Base-by-base conservation (phyloP, 805 yeast species). In the Metschnikowia santaceciliae region DNA sequence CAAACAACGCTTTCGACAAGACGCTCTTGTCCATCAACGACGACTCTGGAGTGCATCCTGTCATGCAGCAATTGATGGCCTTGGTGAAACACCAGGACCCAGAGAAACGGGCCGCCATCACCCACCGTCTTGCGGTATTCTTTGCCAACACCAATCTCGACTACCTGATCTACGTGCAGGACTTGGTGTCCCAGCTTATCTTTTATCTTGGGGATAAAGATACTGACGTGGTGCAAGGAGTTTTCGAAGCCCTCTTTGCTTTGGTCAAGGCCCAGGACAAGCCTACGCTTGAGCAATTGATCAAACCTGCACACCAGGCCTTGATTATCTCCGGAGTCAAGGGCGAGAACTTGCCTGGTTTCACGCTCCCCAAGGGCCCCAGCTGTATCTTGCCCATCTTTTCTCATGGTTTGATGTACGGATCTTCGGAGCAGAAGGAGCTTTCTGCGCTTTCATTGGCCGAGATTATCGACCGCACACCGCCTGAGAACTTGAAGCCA, bases 321-420 rank as follows among this genome's bases (percentile, higher is more conserved):
- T 74, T 94, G 60, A 75, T 75, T 32, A 66, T 82, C 50, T 79
- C 90, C 17, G 89, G 90, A 23, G 75, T 75, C 20, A 73, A 74
- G 35, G 86, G 83, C 1, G 77, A 78, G 61, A 90, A 87, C 32
- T 68, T 91, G 47, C 81, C 84, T 33, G 97, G 90, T 0, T 88
- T 91, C 67, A 64, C 80, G 54, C 61, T 82, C 71, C 83, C 95
- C 68, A 83, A 83, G 66, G 95, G 98, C 46, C 96, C 97, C 53
- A 83, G 80, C 63, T 86, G 96, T 70, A 70, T 94, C 37, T 76
- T 94, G 59, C 99, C 99, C 30, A 81, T 95, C 48, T 94, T 94
- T 74, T 73, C 90, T 58, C 97, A 92, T 66, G 98, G 98, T 54
- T 79, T 94, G 62, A 89, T 92, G 96, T 89, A 90, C 68, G 99